Evolutionary conservation across 148 eudicot genomes (phyloP), one percentile per base, ranked within the genome.

Genomic region (Heliosperma pusillum): DNA sequence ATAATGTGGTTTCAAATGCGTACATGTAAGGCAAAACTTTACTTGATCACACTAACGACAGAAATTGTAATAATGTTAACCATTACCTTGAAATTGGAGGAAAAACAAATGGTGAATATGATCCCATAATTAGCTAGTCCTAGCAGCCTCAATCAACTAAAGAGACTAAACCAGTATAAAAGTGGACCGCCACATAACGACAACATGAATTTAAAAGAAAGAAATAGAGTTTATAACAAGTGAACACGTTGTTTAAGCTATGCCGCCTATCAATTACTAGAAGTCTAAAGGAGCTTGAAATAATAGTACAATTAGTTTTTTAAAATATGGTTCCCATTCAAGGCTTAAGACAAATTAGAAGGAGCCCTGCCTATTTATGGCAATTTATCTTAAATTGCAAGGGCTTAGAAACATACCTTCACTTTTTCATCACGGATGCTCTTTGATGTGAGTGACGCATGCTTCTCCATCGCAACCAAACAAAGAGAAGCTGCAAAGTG

Each of bases 351-450:
- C 21, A 60, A 11, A 24, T 60, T 60, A 16, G 27, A 22, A 24
- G 15, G 29, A 56, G 22, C 30, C 27, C 4, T 21, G 30, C 65
- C 25, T 22, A 24, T 33, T 6, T 6, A 33, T 4, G 36, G 36
- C 36, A 42, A 68, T 64, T 20, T 4, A 44, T 21, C 71, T 19
- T 10, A 45, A 44, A 42, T n/a, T 68, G 17, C 22, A 52, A 70
- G 67, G 29, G 57, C 44, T n/a, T 7, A 70, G 13, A 70, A 26
- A 68, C 71, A 47, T 69, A 90, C 97, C 97, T 94, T 94, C 72
- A 94, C 98, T 94, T 94, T 94, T 79, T 90, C 98, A 78, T 94
- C 98, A 19, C 98, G 96, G 71, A 94, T 90, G 80, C 82, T 89
- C 87, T 94, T 96, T 36, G 98, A 96, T 69, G 79, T 90, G 21